Conservation (phyloP, 2,329 filamentous ascomycete genomes). For the Sclerotiophoma versabilis region DNA sequence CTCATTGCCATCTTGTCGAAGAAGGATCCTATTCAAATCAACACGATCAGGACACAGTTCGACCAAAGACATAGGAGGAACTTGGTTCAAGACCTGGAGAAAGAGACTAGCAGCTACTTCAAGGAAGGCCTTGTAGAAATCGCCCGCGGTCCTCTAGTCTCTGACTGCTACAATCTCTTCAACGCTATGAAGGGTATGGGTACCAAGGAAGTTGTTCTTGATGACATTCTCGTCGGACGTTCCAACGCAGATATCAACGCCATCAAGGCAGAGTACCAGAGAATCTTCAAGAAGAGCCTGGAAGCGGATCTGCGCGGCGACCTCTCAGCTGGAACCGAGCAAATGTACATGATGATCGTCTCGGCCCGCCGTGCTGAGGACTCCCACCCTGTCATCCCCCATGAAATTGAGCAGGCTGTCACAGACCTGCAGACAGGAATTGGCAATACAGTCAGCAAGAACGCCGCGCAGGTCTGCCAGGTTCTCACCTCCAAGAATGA, state of each 20-base stretch:
- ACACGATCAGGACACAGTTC: conserved; percentile 67
- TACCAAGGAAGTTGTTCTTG: conserved; percentile 85
- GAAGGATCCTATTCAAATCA: conserved; percentile 80
- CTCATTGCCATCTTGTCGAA: conserved; percentile 74
- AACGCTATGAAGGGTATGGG: conserved; percentile 79
- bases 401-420: conserved; percentile 77
- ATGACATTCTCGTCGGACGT: conserved; percentile 82
- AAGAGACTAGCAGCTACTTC: conserved; percentile 77
- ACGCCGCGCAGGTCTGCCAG: conserved; percentile 78
- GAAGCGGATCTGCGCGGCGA: conserved; percentile 78
- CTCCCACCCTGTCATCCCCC: conserved; percentile 72
- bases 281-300: conserved; percentile 69
- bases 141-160: conserved; percentile 76
- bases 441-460: conserved; percentile 71
- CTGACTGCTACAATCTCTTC: conserved; percentile 75
- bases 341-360: conserved; percentile 84
- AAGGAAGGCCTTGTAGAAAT: conserved; percentile 77
- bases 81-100: conserved; percentile 76
- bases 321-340: conserved; percentile 83
- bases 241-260: conserved; percentile 87
- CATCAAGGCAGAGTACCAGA: conserved; percentile 81
- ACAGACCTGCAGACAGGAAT: conserved; percentile 75
- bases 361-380: conserved; percentile 79
- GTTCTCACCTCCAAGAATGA: conserved; percentile 80
- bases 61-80: conserved; percentile 67